These are phyloP conservation scores for Paecilomyces sp. DNA, from an alignment of 2,329 filamentous ascomycete species.

Conservation along the genomic window DNA sequence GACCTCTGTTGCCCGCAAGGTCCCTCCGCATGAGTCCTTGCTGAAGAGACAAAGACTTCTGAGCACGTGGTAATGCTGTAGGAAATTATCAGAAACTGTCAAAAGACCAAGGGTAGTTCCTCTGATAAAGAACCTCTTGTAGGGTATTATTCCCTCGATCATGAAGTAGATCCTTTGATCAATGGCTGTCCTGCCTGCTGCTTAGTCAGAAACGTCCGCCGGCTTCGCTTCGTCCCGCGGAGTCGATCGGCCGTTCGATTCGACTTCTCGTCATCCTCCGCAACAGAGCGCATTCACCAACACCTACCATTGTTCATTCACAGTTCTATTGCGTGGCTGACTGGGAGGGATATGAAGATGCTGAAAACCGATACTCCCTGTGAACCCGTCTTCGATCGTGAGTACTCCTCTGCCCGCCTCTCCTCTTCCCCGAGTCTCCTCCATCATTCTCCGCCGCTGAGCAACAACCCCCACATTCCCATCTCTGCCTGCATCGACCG, in stretches of 20 bases:
- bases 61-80: too few species aligned
- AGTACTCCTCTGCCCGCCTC: slow-evolving; percentile 10
- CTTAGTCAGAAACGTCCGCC: not conserved
- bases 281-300: slow-evolving; percentile 1
- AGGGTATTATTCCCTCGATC: not conserved
- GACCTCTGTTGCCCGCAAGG: not conserved
- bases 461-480: slow-evolving; percentile 19
- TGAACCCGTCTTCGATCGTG: slow-evolving; percentile 20
- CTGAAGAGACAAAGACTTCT: not conserved
- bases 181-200: not conserved
- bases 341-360: slow-evolving; percentile 21
- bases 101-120: not conserved
- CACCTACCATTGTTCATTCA: slow-evolving; percentile 3
- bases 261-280: slow-evolving; percentile 1
- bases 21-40: not conserved
- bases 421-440: slow-evolving; percentile 10
- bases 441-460: slow-evolving; percentile 1
- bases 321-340: slow-evolving; percentile 9
- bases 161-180: not conserved
- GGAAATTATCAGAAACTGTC: not conserved
- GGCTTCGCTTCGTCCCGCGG: not conserved
- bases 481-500: slow-evolving; percentile 1
- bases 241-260: not conserved
- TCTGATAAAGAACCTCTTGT: not conserved
- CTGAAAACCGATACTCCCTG: slow-evolving; percentile 18